Conservation (phyloP, 306 rosid species). For the Vicia villosa region DNA sequence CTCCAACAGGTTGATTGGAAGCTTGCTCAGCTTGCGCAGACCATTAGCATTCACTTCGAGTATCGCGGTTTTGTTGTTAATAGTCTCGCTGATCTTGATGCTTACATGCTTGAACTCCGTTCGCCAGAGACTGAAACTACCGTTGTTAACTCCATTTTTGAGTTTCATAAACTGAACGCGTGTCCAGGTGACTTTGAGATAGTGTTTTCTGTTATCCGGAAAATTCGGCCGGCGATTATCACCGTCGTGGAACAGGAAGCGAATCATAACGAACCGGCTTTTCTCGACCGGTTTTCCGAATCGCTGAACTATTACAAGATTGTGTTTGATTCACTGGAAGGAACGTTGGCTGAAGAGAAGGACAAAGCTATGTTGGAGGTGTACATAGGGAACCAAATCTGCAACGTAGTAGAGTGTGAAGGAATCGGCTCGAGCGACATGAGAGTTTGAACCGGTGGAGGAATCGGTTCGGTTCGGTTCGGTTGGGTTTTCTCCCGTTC, state of each 20-base stretch:
- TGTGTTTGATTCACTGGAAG: constrained; percentile 86
- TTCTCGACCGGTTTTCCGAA: constrained; percentile 85
- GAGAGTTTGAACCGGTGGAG: constrained; percentile 79
- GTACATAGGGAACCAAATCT: constrained; percentile 87
- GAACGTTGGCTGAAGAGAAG: constrained; percentile 59
- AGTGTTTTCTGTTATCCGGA: constrained; percentile 65
- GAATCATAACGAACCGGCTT: constrained; percentile 68
- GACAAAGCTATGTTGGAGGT: constrained; percentile 82
- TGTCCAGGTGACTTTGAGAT: constrained; percentile 81
- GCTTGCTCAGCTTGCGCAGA: constrained; percentile 79
- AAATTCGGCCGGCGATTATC: constrained; percentile 76
- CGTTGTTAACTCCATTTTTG: constrained; percentile 88
- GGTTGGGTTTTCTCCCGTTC: constrained; percentile 73
- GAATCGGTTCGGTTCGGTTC: constrained; percentile 54
- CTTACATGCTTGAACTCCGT: constrained; percentile 81
- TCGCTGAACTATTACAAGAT: constrained; percentile 86
- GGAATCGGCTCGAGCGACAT: constrained; percentile 84
- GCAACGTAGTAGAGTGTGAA: constrained; percentile 85
- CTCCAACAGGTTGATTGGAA: constrained; percentile 92
- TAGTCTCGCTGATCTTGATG: constrained; percentile 82
- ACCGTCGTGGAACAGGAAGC: constrained; percentile 92
- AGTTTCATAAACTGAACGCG: constrained; percentile 73
- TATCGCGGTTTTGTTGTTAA: constrained; percentile 83
- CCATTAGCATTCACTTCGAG: constrained; percentile 70
- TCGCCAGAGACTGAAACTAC: constrained; percentile 69